A percentile compares a stretch with the other conserved stretches of the same genome.
Conservation (phyloP, 2,329 filamentous ascomycete genomes). For the Alternaria alternata region DNA sequence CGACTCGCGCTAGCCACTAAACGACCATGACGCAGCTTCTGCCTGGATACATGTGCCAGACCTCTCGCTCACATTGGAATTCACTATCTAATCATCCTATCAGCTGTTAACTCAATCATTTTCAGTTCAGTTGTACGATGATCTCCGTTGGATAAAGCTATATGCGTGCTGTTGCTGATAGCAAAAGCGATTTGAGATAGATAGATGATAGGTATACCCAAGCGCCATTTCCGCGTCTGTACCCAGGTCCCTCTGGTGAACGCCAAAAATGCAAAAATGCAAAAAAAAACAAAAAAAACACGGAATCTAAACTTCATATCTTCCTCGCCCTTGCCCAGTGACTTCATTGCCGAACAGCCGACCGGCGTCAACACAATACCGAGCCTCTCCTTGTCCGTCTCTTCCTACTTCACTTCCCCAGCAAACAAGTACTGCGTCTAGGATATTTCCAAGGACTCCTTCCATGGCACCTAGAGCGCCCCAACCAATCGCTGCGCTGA, state of each 20-base stretch:
- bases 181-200: not conserved
- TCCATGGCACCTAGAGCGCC: conserved; percentile 91
- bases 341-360: conserved; percentile 76
- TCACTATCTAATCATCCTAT: no score
- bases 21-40: conserved; percentile 26
- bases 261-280: not conserved
- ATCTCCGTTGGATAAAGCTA: not conserved
- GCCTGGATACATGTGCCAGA: no score
- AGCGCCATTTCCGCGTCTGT: conserved; percentile 1
- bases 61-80: no score
- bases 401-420: conserved; percentile 80
- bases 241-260: not conserved
- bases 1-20: conserved; percentile 24
- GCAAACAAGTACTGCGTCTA: conserved; percentile 89
- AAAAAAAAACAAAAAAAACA: no score
- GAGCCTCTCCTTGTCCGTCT: conserved; percentile 68
- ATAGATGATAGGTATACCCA: conserved; percentile 20
- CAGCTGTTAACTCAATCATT: not conserved
- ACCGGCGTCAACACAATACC: conserved; percentile 91
- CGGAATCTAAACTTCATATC: conserved; percentile 37
- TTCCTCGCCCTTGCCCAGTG: conserved; percentile 28
- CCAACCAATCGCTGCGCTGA: conserved; percentile 95
- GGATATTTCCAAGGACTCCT: conserved; percentile 83
- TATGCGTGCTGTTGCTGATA: not conserved
- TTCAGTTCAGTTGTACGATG: not conserved